Percentiles rank a stretch among this genome's conserved stretches.
phyloP scores from a whole-genome alignment of 495 filamentous ascomycete genomes.

The Parmelia sp. region DNA sequence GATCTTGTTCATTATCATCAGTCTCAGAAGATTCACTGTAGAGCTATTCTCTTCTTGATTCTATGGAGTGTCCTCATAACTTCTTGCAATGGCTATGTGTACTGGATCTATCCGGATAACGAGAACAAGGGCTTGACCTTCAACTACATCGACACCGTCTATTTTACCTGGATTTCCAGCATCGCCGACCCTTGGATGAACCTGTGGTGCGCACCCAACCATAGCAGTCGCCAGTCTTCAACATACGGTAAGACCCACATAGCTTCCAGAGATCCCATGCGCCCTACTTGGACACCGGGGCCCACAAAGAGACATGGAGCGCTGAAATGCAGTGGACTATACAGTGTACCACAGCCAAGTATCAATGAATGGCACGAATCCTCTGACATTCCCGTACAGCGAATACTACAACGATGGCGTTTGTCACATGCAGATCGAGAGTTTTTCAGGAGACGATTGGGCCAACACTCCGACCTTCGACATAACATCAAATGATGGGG shows the following conservation, averaged over 20 bases:
- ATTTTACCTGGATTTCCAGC: constrained; percentile 22
- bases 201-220: constrained; percentile 16
- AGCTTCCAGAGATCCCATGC: not conserved
- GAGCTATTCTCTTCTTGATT: not conserved
- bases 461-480: constrained; percentile 12
- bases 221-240: not conserved
- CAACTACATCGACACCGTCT: constrained; percentile 26
- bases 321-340: constrained; percentile 2
- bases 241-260: constrained; percentile 14
- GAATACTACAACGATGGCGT: constrained; percentile 13
- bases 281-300: no score
- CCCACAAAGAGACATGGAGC: not conserved
- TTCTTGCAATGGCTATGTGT: constrained; percentile 11
- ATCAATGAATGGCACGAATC: constrained; percentile 12
- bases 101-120: constrained; percentile 16
- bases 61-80: not conserved
- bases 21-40: not conserved
- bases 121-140: constrained; percentile 20
- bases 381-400: constrained; percentile 14
- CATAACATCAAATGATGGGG: constrained; percentile 15
- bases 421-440: constrained; percentile 18
- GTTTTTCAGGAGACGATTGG: not conserved
- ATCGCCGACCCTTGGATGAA: constrained; percentile 15
- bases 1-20: not conserved
- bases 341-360: constrained; percentile 16